Evolutionary conservation across 2,329 filamentous ascomycete genomes (phyloP), one percentile per base, ranked within the genome.

Genomic region (Monosporascus sp.): DNA sequence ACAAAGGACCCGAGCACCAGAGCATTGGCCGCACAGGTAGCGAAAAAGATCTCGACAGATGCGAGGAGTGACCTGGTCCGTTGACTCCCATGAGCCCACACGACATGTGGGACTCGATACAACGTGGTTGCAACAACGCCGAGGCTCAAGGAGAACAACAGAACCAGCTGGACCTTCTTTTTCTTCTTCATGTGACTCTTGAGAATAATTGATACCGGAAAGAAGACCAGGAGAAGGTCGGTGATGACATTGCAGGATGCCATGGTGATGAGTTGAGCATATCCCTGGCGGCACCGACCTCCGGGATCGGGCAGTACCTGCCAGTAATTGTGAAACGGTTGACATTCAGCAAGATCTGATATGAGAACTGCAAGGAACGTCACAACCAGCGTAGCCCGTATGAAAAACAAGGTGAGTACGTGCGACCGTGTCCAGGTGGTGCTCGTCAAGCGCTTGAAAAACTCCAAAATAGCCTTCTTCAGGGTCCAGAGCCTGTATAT

Each of bases 1-100:
- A 97, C 85, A 65, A 97, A 97, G 0, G 92, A 96, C 14, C 93
- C 93, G 3, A 99, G 81, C 1, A 97, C 89, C 20, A 99, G 79
- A 3, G 88, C 86, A 67, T 97, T 99, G 14, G 93, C 89, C 0
- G 95, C 88, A 0, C 85, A 84, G 0, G 92, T 89, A 5, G 94
- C 92, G 49, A 93, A 92, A 1, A 97, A 78, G 7, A 97, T 87
- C 67, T 99, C 94, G 18, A 95, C 79, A 0, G 92, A 96, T 5
- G 94, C 94, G 59, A 95, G 79, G 1, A 97, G 82, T 0, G 93
- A 95, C 45, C 94, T 88, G 61, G 88, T 90, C 65, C 94, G 90
- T 68, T 97, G 94, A 27, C 82, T 78, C 3, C 91, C 90, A 54
- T 84, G 73, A 47, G 80, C 76, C 3, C 77, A 65, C 50, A 97